Conservation (phyloP, 2,329 filamentous ascomycete genomes). For the Stemphylium vesicarium region DNA sequence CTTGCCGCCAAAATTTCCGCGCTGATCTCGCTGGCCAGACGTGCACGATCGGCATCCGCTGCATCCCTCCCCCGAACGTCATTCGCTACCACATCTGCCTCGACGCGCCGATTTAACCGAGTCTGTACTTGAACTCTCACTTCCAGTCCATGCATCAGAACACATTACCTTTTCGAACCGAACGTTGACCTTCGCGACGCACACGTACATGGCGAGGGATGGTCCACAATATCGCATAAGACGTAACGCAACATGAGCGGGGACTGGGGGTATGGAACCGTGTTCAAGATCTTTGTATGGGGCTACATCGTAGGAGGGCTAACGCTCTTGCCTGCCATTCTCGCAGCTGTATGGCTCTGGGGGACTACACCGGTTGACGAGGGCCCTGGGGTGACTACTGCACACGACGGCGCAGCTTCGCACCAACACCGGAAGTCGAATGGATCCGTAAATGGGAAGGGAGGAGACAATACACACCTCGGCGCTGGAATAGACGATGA, state of each 20-base stretch:
- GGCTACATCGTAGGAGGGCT: constrained; percentile 34
- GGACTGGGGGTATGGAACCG: constrained; percentile 32
- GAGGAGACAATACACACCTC: constrained; percentile 20
- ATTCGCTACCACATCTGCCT: constrained; percentile 19
- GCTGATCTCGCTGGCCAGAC: background rate
- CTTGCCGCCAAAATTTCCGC: background rate
- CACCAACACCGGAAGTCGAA: constrained; percentile 19
- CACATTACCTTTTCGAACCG: background rate
- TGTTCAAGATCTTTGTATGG: constrained; percentile 36
- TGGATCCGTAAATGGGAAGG: constrained; percentile 15
- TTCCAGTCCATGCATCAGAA: background rate
- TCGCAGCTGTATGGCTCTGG: constrained; percentile 28
- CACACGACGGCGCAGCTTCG: background rate
- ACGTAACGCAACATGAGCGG: constrained; percentile 34
- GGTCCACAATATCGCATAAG: constrained; percentile 19
- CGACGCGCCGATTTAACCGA: constrained; percentile 15
- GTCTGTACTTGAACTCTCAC: constrained; percentile 4
- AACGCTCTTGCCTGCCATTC: constrained; percentile 28
- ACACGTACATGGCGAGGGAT: constrained; percentile 18
- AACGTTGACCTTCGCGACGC: background rate
- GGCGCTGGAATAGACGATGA: constrained; percentile 31
- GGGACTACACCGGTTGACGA: constrained; percentile 21
- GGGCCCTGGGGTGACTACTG: constrained; percentile 4
- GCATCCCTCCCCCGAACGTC: constrained; percentile 2
- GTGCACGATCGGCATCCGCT: background rate